A percentile compares a stretch with the other conserved stretches of the same genome.
Evolutionary conservation across 305 asterid species (phyloP).

Genomic region (Fraxinus nigra): DNA sequence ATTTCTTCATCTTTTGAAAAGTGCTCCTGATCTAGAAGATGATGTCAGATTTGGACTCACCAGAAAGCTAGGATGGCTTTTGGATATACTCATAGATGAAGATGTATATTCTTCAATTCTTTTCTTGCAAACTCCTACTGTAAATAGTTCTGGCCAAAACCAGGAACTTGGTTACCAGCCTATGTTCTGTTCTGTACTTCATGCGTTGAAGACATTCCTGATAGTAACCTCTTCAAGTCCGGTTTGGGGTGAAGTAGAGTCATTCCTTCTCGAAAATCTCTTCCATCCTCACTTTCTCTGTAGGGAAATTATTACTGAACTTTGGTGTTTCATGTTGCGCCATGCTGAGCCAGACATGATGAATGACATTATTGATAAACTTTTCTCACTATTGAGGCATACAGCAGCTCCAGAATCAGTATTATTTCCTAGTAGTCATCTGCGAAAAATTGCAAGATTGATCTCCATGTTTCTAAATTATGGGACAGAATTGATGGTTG

Average conservation of each 20-base stretch:
- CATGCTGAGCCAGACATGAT: constrained; percentile 60
- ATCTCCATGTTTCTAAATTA: constrained; percentile 51
- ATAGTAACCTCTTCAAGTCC: constrained; percentile 60
- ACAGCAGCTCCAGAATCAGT: constrained; percentile 49
- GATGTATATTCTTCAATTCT: constrained; percentile 60
- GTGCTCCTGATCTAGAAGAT: constrained; percentile 74
- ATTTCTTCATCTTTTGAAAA: constrained; percentile 58
- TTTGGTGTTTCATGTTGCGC: constrained; percentile 79
- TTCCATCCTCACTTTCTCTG: constrained; percentile 90
- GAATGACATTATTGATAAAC: constrained; percentile 49
- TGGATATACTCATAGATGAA: constrained; percentile 60
- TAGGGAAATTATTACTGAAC: constrained; percentile 72
- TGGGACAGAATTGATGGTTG: constrained; percentile 63
- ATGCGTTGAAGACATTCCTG: constrained; percentile 77
- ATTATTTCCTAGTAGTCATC: constrained; percentile 49
- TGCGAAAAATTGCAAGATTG: constrained; percentile 65
- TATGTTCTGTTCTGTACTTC: constrained; percentile 48
- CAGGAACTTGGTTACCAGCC: constrained; percentile 57
- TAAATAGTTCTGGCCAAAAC: constrained; percentile 38
- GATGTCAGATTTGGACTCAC: constrained; percentile 61
- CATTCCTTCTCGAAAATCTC: constrained; percentile 64
- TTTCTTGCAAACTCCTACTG: constrained; percentile 46
- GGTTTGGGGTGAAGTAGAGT: constrained; percentile 70
- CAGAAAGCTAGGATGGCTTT: constrained; percentile 82
- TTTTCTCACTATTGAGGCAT: constrained; percentile 53